Evolutionary conservation across 2,329 filamentous ascomycete genomes (phyloP).

Genomic region (Stagonosporopsis vannaccii): DNA sequence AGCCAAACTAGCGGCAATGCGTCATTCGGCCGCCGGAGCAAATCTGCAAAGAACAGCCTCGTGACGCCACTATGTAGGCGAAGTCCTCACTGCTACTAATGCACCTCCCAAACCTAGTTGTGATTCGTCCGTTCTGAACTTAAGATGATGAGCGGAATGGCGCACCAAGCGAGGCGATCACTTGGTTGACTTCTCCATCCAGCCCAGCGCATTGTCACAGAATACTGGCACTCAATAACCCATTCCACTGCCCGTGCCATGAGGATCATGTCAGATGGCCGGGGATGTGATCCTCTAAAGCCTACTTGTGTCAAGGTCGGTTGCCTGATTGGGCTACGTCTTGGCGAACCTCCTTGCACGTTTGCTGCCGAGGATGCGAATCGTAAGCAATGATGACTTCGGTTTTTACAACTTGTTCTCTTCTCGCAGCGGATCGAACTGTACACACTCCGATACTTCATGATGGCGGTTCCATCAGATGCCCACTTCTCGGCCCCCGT

Average conservation of each 20-base stretch:
- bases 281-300: not conserved
- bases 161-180: not conserved
- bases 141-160: not conserved
- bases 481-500: not conserved
- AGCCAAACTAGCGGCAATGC: slow-evolving; percentile 7
- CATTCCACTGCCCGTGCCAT: not conserved
- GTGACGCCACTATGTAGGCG: not conserved
- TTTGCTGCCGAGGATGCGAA: not conserved
- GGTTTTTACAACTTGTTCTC: not conserved
- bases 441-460: not conserved
- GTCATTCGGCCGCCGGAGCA: not conserved
- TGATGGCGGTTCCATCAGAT: slow-evolving; percentile 4
- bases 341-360: not conserved
- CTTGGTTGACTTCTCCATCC: not conserved
- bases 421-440: not conserved
- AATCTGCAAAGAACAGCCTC: not conserved
- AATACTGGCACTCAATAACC: not conserved
- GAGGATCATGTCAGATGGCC: not conserved
- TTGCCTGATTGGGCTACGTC: slow-evolving; percentile 3
- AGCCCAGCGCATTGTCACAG: not conserved
- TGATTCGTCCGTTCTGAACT: not conserved
- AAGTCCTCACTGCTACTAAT: not conserved
- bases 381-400: not conserved
- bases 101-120: not conserved
- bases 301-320: not conserved